phyloP scores from a whole-genome alignment of 148 eudicot species.

The Fagopyrum esculentum region DNA sequence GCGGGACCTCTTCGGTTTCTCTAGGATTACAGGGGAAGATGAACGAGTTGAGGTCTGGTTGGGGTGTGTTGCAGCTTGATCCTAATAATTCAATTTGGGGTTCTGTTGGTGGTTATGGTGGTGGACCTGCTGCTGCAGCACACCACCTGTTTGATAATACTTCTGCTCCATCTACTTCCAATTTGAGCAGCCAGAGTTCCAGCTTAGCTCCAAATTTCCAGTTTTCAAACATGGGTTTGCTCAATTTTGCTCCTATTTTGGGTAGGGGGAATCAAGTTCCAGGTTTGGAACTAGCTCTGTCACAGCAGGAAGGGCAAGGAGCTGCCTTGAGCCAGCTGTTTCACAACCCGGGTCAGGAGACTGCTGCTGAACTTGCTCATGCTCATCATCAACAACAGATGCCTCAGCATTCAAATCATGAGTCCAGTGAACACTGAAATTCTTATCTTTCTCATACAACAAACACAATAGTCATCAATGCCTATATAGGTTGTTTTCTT shows the following conservation, averaged over 20 bases:
- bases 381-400: slow-evolving; percentile 34
- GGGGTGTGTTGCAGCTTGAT: slow-evolving; percentile 22
- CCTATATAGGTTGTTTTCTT: neutral
- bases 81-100: slow-evolving; percentile 33
- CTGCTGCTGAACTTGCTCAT: slow-evolving; percentile 16
- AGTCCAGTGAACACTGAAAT: slow-evolving; percentile 52
- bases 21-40: slow-evolving; percentile 34
- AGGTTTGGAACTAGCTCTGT: slow-evolving; percentile 68
- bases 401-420: slow-evolving; percentile 36
- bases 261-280: slow-evolving; percentile 42
- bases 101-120: slow-evolving; percentile 28
- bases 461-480: neutral
- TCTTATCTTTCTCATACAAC: neutral
- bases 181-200: slow-evolving; percentile 32
- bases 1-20: slow-evolving; percentile 27
- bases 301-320: slow-evolving; percentile 67
- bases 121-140: neutral
- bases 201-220: slow-evolving; percentile 44
- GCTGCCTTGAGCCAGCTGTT: slow-evolving; percentile 52
- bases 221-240: slow-evolving; percentile 40
- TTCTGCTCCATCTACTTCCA: slow-evolving; percentile 7
- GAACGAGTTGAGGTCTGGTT: slow-evolving; percentile 35
- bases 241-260: slow-evolving; percentile 69
- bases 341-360: slow-evolving; percentile 22
- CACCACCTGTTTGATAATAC: slow-evolving; percentile 14